Evolutionary conservation across 371 early-diverging fungal species (phyloP).

Genomic region (Lichtheimia hyalospora): DNA sequence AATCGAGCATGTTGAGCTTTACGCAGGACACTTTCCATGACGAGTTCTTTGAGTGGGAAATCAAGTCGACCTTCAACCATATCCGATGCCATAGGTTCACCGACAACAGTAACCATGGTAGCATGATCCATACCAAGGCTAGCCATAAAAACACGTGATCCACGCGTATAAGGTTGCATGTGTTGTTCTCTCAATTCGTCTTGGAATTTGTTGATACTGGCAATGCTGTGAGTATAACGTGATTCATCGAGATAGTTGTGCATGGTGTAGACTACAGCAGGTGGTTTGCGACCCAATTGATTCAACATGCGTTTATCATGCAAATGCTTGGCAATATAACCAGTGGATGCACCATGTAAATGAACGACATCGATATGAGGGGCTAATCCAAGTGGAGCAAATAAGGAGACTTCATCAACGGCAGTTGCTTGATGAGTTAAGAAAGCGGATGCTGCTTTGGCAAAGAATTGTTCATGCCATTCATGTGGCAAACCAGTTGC

Average conservation of each 20-base stretch:
- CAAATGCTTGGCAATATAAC: constrained; percentile 51
- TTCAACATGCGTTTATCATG: constrained; percentile 26
- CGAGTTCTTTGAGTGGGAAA: constrained; percentile 62
- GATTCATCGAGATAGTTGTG: constrained; percentile 66
- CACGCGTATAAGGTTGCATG: constrained; percentile 40
- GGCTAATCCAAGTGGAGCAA: constrained; percentile 41
- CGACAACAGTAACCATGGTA: constrained; percentile 61
- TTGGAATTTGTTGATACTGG: constrained; percentile 54
- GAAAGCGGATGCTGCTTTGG: constrained; percentile 59
- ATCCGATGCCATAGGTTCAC: constrained; percentile 57
- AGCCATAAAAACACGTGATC: constrained; percentile 55
- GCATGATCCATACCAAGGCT: constrained; percentile 61
- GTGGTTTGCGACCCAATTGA: constrained; percentile 41
- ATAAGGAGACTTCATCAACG: constrained; percentile 54
- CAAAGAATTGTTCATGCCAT: constrained; percentile 67
- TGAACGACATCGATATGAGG: constrained; percentile 59
- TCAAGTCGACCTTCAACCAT: constrained; percentile 61
- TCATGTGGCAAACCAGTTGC: constrained; percentile 54
- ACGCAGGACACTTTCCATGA: constrained; percentile 53
- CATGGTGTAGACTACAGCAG: constrained; percentile 64
- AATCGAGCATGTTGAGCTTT: constrained; percentile 51
- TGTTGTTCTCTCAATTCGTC: constrained; percentile 14
- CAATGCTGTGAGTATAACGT: constrained; percentile 53
- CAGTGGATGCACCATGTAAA: constrained; percentile 66
- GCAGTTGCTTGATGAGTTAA: constrained; percentile 49